Conservation (phyloP, 192 early-diverging fungal genomes). For the Podila epicladia region DNA sequence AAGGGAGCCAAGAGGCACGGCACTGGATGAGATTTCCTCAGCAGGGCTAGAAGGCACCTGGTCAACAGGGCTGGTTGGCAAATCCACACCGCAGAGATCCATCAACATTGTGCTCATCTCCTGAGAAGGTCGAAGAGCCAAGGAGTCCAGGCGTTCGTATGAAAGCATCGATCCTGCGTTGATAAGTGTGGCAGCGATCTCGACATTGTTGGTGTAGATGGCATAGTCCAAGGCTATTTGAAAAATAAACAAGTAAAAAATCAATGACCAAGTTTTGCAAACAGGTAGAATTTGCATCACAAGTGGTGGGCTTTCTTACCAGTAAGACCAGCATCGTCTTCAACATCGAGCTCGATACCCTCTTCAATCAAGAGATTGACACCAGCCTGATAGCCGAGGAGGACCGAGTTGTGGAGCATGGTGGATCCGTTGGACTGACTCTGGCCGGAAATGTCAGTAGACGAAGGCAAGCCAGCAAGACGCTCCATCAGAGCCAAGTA, state of each 20-base stretch:
- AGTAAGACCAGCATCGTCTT: conserved; percentile 44
- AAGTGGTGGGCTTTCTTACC: conserved; percentile 10
- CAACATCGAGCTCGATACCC: conserved; percentile 45
- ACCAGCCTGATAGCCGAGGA: conserved; percentile 37
- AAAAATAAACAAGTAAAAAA: neutral
- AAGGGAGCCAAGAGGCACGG: neutral
- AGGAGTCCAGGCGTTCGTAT: conserved; percentile 17
- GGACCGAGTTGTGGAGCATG: conserved; percentile 47
- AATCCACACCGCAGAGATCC: conserved; percentile 27
- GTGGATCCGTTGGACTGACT: conserved; percentile 44
- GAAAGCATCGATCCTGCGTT: conserved; percentile 42
- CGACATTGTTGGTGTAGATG: conserved; percentile 39
- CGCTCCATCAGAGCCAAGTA: conserved; percentile 32
- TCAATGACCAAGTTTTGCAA: too few relatives aligned
- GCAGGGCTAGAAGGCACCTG: neutral
- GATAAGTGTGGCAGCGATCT: conserved; percentile 28
- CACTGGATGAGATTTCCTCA: neutral
- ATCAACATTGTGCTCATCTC: conserved; percentile 23
- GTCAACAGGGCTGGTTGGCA: neutral
- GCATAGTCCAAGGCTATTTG: conserved; percentile 43
- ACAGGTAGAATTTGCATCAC: too few relatives aligned
- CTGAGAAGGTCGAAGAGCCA: conserved; percentile 18
- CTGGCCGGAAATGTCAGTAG: conserved; percentile 39
- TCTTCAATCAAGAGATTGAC: conserved; percentile 42
- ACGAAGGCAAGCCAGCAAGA: conserved; percentile 26